phyloP scores from a whole-genome alignment of 768 basidiomycete genomes.

The Collybia mongolica region DNA sequence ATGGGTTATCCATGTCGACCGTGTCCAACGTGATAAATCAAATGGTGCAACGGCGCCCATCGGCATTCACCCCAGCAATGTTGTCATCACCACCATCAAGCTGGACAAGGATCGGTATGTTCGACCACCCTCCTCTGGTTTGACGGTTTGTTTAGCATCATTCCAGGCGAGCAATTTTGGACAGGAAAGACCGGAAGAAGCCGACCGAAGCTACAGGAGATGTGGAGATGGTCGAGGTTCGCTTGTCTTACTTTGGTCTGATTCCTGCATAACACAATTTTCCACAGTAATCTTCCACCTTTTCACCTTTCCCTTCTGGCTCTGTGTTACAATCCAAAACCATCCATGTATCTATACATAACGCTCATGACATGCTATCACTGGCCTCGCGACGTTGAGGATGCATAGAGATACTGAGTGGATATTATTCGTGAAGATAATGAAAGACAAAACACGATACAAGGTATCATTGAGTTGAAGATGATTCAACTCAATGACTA shows the following conservation, averaged over 20 bases:
- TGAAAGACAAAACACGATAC: background rate
- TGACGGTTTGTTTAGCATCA: conserved; percentile 2
- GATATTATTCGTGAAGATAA: background rate
- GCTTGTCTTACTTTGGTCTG: conserved; percentile 26
- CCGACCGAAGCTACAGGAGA: conserved; percentile 43
- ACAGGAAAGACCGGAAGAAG: conserved; percentile 83
- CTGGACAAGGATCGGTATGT: conserved; percentile 84
- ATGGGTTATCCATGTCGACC: conserved; percentile 98
- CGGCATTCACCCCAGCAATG: conserved; percentile 95
- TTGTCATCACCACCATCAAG: conserved; percentile 91
- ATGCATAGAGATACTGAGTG: background rate
- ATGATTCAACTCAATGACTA: too few species aligned
- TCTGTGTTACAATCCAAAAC: conserved; percentile 42
- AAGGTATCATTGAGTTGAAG: conserved; percentile 14
- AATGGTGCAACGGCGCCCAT: conserved; percentile 94
- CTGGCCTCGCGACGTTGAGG: background rate
- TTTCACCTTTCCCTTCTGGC: conserved; percentile 20
- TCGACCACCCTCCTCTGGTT: background rate
- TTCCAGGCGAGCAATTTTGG: conserved; percentile 76
- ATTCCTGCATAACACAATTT: conserved; percentile 10
- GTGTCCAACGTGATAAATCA: conserved; percentile 96
- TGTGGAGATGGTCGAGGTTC: conserved; percentile 79
- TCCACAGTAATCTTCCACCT: conserved; percentile 34
- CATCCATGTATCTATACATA: conserved; percentile 66
- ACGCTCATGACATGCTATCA: conserved; percentile 44